Evolutionary conservation across 2,329 filamentous ascomycete genomes (phyloP), one percentile per base, ranked within the genome.

Genomic region (Atkinsonella texensis): DNA sequence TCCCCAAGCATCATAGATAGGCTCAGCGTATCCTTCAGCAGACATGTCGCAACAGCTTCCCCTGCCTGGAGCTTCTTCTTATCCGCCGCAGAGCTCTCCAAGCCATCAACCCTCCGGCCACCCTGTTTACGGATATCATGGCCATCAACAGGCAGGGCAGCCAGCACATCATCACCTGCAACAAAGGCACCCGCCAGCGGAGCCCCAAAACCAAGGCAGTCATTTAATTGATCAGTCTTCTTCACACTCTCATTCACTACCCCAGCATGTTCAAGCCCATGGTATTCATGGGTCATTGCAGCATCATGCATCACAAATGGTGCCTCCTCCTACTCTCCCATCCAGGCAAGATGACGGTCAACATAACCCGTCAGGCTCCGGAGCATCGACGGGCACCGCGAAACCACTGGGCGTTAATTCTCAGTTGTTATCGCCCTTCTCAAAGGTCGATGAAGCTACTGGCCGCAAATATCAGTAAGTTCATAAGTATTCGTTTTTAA

Each of bases 401-500:
- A 59, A 60, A 12, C 53, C 58, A 15, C 55, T 53, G 28, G 47
- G 47, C 13, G 53, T 43, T 18, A 13, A 60, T 4, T 54, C 54
- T 15, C 53, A 56, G 17, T 56, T 60, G 52, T 53, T 66, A 2
- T 52, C 58, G 15, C 55, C 62, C 2, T 59, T 67, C 17, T 67
- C 66, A 28, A 65, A 64, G 40, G 55, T 68, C n/a, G 67, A 69
- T 49, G 62, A 66, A 31, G 50, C 52, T 9, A 60, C 63, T 5
- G 65, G 66, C 11, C 60, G 65, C 53, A 67, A 63, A 52, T 69
- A 69, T 35, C 61, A 62, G 67, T 69, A 50, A 52, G 66, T 38
- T 31, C 28, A 42, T 32, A 44, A 4, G 18, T 28, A 12, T 13
- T 15, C 33, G 20, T 10, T 31, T 11, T 18, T 3, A 18, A n/a